Conservation (phyloP, 352 stramenopile species). For the Globisporangium solare region DNA sequence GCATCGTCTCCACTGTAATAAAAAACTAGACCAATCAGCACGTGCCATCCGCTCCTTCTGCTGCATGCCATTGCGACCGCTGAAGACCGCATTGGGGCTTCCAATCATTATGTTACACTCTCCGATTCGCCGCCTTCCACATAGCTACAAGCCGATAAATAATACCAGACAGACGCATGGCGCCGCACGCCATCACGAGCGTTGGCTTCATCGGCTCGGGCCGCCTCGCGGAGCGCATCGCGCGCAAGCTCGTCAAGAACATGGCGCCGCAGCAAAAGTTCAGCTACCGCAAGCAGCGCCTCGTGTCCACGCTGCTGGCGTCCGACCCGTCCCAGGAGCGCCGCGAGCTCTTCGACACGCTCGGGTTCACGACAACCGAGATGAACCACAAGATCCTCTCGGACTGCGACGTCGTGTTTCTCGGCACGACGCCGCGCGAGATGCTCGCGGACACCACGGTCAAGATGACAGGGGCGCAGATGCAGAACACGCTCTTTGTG, state of each 20-base stretch:
- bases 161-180: not conserved
- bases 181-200: conserved; percentile 37
- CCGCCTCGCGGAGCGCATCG: conserved; percentile 53
- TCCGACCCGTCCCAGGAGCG: conserved; percentile 54
- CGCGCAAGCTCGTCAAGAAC: conserved; percentile 58
- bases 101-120: conserved; percentile 1
- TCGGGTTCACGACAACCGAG: conserved; percentile 65
- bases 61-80: conserved; percentile 7
- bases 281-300: conserved; percentile 68
- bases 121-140: not conserved
- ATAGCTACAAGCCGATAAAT: not conserved
- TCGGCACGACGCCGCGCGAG: conserved; percentile 49
- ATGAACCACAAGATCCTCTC: conserved; percentile 52
- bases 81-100: conserved; percentile 1
- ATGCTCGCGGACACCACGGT: conserved; percentile 29
- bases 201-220: conserved; percentile 74
- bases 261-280: conserved; percentile 57
- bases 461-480: conserved; percentile 11
- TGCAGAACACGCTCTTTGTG: conserved; percentile 57
- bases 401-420: conserved; percentile 68
- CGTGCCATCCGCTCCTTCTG: not conserved
- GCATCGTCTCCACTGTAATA: not conserved
- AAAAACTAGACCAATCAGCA: conserved; percentile 12
- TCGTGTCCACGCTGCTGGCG: conserved; percentile 64
- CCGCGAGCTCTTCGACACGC: conserved; percentile 46